Percentiles rank a stretch among this genome's conserved stretches.
phyloP scores from a whole-genome alignment of 768 basidiomycete species.

The Lactifluus pinguis region DNA sequence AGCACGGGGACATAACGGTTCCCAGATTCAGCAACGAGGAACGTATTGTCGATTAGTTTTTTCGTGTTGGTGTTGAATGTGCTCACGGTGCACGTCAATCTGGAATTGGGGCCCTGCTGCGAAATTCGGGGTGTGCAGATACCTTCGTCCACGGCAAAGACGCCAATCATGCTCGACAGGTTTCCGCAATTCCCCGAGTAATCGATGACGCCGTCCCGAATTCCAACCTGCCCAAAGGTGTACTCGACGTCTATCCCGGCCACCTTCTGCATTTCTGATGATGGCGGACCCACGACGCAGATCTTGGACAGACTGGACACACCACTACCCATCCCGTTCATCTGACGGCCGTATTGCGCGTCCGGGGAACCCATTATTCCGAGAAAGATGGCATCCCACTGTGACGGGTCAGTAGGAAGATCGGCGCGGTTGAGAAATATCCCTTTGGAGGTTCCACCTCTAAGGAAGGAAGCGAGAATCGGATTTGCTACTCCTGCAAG shows the following conservation, averaged over 20 bases:
- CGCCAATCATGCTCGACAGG: constrained; percentile 62
- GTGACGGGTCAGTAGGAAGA: constrained; percentile 40
- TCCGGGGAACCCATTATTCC: constrained; percentile 82
- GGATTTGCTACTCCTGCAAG: constrained; percentile 24
- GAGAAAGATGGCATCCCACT: constrained; percentile 57
- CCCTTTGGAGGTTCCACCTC: constrained; percentile 75
- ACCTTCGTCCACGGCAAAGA: constrained; percentile 61
- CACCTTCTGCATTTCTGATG: constrained; percentile 33
- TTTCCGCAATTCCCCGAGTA: constrained; percentile 73
- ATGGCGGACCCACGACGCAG: constrained; percentile 49
- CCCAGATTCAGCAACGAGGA: constrained; percentile 35
- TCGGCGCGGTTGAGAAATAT: constrained; percentile 49
- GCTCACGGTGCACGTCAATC: constrained; percentile 35
- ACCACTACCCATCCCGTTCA: constrained; percentile 79
- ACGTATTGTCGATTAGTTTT: constrained; percentile 60
- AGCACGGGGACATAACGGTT: constrained; percentile 28
- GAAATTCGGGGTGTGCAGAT: constrained; percentile 32
- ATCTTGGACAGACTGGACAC: constrained; percentile 69
- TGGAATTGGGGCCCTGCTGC: constrained; percentile 7
- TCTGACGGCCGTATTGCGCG: constrained; percentile 52
- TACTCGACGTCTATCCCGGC: constrained; percentile 55
- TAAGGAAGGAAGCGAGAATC: constrained; percentile 40
- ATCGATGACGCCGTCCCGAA: constrained; percentile 52
- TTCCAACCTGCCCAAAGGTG: constrained; percentile 52
- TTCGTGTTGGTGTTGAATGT: constrained; percentile 66